A percentile compares a stretch with the other conserved stretches of the same genome.
These are phyloP conservation scores for Emericellopsis atlantica DNA, from an alignment of 2,329 filamentous ascomycete genomes.

Conservation along the genomic window DNA sequence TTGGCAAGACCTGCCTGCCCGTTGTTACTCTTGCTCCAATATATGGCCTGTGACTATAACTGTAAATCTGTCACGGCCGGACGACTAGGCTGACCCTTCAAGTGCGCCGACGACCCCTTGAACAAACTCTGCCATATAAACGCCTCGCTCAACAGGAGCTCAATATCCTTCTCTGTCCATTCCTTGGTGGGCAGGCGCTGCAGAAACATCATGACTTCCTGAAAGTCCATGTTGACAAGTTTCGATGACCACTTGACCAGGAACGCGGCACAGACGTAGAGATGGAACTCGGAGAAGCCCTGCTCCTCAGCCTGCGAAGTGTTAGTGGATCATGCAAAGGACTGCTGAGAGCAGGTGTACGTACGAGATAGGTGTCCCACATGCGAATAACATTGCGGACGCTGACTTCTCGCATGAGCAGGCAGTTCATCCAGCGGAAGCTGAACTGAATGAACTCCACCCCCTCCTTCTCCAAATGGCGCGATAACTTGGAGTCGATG, in stretches of 20 bases:
- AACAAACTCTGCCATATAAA: conserved; percentile 99
- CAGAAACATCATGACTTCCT: conserved; percentile 99
- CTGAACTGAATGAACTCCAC: conserved; percentile 99
- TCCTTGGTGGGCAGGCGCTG: conserved; percentile 84
- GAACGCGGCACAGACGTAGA: conserved; percentile 97
- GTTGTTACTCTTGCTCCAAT: too few species aligned
- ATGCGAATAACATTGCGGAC: conserved; percentile 95
- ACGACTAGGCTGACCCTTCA: conserved; percentile 40
- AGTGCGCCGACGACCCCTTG: conserved; percentile 83
- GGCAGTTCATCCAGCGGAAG: conserved; percentile 99
- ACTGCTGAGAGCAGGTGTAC: conserved; percentile 12
- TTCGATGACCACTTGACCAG: conserved; percentile 97
- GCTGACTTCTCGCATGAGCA: conserved; percentile 94
- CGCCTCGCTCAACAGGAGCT: conserved; percentile 86
- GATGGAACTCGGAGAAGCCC: conserved; percentile 94
- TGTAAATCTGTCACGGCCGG: conserved; percentile 22
- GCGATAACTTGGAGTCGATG: conserved; percentile 74
- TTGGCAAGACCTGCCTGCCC: too few species aligned
- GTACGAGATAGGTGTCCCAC: conserved; percentile 98
- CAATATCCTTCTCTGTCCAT: conserved; percentile 98
- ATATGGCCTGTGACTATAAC: conserved; percentile 10
- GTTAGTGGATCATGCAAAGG: neutral
- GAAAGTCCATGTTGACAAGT: conserved; percentile 91
- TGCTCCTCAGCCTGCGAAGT: conserved; percentile 76
- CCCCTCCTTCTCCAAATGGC: conserved; percentile 78